Evolutionary conservation across 805 yeast species (phyloP).

Genomic region (Candida patagonica): DNA sequence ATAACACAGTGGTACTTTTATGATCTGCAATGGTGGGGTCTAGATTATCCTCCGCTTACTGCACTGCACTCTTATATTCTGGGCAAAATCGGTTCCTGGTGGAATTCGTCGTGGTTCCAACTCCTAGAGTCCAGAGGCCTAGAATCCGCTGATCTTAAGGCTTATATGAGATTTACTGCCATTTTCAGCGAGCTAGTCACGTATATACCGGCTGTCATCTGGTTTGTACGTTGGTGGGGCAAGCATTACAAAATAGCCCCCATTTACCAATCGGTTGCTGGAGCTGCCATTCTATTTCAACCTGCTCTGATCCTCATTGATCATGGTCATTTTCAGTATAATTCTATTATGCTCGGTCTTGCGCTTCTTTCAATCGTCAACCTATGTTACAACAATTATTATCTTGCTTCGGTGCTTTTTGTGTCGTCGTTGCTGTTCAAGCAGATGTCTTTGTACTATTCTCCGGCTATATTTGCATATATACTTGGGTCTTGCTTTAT

Average conservation of each 20-base stretch:
- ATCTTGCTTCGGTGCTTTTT: conserved; percentile 67
- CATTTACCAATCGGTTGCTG: conserved; percentile 66
- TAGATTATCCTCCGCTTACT: conserved; percentile 95
- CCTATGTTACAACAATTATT: conserved; percentile 52
- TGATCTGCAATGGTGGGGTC: conserved; percentile 89
- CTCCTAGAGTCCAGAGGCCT: conserved; percentile 65
- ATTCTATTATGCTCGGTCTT: conserved; percentile 88
- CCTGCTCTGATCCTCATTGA: conserved; percentile 80
- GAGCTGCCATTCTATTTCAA: conserved; percentile 73
- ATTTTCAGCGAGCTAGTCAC: conserved; percentile 62
- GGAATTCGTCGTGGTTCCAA: conserved; percentile 67
- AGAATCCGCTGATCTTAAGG: conserved; percentile 58
- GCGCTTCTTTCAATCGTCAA: conserved; percentile 59
- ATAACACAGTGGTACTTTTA: conserved; percentile 76
- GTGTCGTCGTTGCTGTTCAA: conserved; percentile 74
- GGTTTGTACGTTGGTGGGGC: conserved; percentile 64
- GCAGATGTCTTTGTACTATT: conserved; percentile 91
- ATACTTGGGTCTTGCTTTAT: conserved; percentile 47
- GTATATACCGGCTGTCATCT: conserved; percentile 73
- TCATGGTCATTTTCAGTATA: conserved; percentile 96
- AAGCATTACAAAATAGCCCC: conserved; percentile 45
- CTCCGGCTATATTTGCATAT: conserved; percentile 80
- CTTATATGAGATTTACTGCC: conserved; percentile 78
- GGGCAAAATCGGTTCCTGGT: conserved; percentile 58
- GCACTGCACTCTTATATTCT: conserved; percentile 82